Evolutionary conservation across 2,329 filamentous ascomycete species (phyloP), one percentile per base, ranked within the genome.

Genomic region (Ploettnerulaceae sp.): DNA sequence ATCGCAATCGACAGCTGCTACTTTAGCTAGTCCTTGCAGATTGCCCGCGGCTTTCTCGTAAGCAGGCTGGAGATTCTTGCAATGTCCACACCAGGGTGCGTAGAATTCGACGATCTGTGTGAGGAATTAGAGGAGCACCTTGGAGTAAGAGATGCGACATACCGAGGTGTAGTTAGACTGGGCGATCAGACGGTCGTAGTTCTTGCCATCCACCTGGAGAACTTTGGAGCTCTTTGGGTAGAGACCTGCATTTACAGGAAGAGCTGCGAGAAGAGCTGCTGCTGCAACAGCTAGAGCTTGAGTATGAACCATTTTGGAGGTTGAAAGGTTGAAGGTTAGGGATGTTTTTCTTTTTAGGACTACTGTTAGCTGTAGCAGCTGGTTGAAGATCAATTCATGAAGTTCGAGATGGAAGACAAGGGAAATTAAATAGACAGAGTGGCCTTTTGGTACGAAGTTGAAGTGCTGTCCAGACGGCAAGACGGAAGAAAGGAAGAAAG

Each of bases 1-100:
- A 62, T 98, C 91, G 67, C 93, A 98, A 68, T 98, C 86, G 55
- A 98, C 75, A 45, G 94, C 93, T 37, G 89, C 93, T 32, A 98
- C 91, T 61, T 95, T 94, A 60, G 89, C 93, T 11, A 97, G 76
- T 11, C 93, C 93, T n/a, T 85, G 79, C 48, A 98, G 83, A 60
- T 82, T 89, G 61, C 84, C 86, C 58, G 93, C 93, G 2, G 84
- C 90, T 68, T 95, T 95, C 68, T 97, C 91, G 69, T 93, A 98
- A 34, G 88, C 87, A 3, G 90, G 91, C 70, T 96, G 90, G 61
- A 98, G 84, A 69, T 86, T 96, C 70, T 95, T 79, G 72, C 93
- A 98, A 70, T 97, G 93, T 32, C 91, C 93, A 62, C 93, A 97
- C 91, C 91, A 97, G 18, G 91, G 91, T 7, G 91, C 91, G 63